Conservation (phyloP, 768 basidiomycete genomes). For the Lyophyllum shimeji region DNA sequence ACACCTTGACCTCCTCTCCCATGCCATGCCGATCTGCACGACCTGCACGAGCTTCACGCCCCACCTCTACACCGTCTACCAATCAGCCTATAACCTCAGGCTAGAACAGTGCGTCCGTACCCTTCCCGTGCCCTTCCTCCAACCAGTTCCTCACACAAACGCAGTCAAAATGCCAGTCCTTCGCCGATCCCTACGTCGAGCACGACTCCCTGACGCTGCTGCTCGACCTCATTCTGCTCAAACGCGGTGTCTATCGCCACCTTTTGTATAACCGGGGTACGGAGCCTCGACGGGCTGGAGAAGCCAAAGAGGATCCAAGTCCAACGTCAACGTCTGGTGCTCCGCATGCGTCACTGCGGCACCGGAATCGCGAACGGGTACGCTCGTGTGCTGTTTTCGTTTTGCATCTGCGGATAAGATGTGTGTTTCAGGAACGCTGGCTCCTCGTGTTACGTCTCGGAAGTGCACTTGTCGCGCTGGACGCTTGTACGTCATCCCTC, state of each 20-base stretch:
- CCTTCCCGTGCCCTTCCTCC: neutral
- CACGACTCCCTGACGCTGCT: conserved; percentile 72
- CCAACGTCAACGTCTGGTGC: neutral
- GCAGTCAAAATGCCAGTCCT: conserved; percentile 58
- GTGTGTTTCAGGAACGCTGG: conserved; percentile 52
- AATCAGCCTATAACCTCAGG: conserved; percentile 73
- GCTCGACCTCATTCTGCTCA: conserved; percentile 80
- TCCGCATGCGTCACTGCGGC: neutral
- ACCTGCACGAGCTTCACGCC: conserved; percentile 64
- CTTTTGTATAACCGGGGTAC: conserved; percentile 78
- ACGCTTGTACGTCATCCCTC: conserved; percentile 60
- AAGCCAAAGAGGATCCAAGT: conserved; percentile 12
- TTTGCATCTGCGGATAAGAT: conserved; percentile 19
- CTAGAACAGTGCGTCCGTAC: conserved; percentile 80
- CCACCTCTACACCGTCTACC: conserved; percentile 80
- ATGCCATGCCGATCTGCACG: conserved; percentile 55
- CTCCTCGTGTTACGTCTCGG: conserved; percentile 60
- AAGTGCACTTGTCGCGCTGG: conserved; percentile 54
- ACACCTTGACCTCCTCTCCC: neutral
- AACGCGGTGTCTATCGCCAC: conserved; percentile 80
- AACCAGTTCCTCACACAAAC: neutral
- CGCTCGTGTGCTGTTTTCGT: neutral
- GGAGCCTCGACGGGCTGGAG: conserved; percentile 50
- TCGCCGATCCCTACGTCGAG: conserved; percentile 88
- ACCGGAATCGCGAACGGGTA: conserved; percentile 3